phyloP scores from a whole-genome alignment of 768 basidiomycete genomes.

The Tricholoma flavovirens region DNA sequence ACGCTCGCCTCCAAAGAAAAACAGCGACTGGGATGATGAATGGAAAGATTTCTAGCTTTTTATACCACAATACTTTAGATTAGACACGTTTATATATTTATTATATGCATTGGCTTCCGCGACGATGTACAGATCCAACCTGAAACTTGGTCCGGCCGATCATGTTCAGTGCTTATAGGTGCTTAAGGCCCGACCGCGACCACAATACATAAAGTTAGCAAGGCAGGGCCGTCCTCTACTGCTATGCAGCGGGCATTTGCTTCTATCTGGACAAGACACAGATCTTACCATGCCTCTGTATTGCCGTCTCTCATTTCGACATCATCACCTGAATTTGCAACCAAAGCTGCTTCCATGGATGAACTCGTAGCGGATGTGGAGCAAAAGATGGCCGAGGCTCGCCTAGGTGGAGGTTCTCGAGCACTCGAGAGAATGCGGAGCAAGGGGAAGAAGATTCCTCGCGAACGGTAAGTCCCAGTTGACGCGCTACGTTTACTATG shows the following conservation, averaged over 20 bases:
- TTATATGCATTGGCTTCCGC: not conserved
- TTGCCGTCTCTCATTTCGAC: slow-evolving; percentile 69
- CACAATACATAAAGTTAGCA: not conserved
- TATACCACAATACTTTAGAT: not conserved
- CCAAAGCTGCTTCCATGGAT: slow-evolving; percentile 66
- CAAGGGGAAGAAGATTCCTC: slow-evolving; percentile 77
- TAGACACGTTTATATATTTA: slow-evolving; percentile 1
- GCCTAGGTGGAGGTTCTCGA: slow-evolving; percentile 70
- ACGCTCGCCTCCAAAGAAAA: slow-evolving; percentile 28
- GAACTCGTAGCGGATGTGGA: slow-evolving; percentile 60
- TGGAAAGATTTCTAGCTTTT: slow-evolving; percentile 71
- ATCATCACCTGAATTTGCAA: slow-evolving; percentile 63
- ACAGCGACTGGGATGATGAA: slow-evolving; percentile 68
- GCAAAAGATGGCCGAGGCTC: slow-evolving; percentile 48
- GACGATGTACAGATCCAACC: not conserved
- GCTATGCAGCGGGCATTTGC: slow-evolving; percentile 11
- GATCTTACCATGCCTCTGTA: slow-evolving; percentile 63
- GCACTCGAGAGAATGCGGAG: slow-evolving; percentile 69
- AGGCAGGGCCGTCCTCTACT: not conserved
- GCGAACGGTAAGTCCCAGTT: slow-evolving; percentile 62
- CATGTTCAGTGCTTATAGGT: not conserved
- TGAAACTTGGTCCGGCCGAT: slow-evolving; percentile 33
- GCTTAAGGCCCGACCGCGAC: slow-evolving; percentile 4
- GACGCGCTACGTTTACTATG: not conserved
- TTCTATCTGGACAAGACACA: slow-evolving; percentile 14